phyloP scores from a whole-genome alignment of 2,329 filamentous ascomycete species.

The Hymenoscyphus scutula region DNA sequence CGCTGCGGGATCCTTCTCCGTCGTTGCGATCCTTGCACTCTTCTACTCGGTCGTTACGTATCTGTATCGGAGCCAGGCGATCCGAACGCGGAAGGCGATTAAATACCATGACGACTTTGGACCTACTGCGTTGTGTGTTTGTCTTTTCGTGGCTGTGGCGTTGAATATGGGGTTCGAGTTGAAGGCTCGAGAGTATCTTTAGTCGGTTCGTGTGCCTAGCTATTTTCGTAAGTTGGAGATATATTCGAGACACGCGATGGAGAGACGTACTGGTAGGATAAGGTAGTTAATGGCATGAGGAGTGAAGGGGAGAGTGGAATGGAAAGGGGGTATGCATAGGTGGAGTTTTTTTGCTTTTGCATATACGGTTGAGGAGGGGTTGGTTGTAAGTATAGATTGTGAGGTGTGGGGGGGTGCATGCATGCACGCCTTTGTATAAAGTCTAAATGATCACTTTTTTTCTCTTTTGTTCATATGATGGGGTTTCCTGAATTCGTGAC shows the following conservation, averaged over 20 bases:
- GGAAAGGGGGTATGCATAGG: neutral
- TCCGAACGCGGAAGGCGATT: slow-evolving; percentile 78
- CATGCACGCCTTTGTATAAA: neutral
- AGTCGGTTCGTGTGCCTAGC: neutral
- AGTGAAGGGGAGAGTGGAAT: neutral
- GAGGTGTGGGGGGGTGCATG: neutral
- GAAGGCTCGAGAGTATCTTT: slow-evolving; percentile 47
- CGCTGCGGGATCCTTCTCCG: slow-evolving; percentile 74
- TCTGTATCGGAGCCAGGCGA: slow-evolving; percentile 82
- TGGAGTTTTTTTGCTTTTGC: neutral
- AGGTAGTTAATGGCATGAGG: neutral
- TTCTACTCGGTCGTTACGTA: slow-evolving; percentile 82
- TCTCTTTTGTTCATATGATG: neutral
- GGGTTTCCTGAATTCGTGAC: no score
- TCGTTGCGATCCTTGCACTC: slow-evolving; percentile 75
- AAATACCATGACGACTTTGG: slow-evolving; percentile 90
- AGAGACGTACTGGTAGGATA: no score
- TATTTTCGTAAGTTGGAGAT: no score
- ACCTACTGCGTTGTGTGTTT: slow-evolving; percentile 71
- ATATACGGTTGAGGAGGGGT: neutral
- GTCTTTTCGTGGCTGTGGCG: slow-evolving; percentile 70
- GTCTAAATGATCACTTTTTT: neutral
- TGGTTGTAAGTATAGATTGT: neutral
- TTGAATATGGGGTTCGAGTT: slow-evolving; percentile 80
- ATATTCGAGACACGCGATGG: no score